Base-by-base conservation (phyloP, 1,139 yeast species). In the Arxiozyma bovina region DNA sequence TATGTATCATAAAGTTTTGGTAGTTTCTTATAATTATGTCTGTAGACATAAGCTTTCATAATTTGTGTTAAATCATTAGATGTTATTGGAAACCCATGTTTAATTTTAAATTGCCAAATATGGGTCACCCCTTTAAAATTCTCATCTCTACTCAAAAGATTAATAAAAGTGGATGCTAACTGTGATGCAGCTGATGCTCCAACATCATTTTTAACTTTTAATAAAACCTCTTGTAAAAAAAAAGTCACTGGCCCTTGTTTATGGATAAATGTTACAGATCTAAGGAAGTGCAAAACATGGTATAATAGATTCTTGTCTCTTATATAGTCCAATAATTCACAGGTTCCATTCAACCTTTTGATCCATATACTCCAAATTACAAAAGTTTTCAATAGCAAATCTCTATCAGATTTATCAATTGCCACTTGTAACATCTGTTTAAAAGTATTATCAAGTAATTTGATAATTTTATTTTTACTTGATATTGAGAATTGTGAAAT, bases 31-130 rank as follows among this genome's bases (percentile, higher is more conserved):
- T 54, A 68, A 20, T 64, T 58, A 15, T 56, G 53, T 34, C 55
- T 57, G 40, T 59, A 60, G 53, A 63, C 57, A 47, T 60, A 62
- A 1, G 63, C 48, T 53, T 60, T 60, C 58, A 68, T 59, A 20
- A 65, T 59, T 15, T 54, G 51, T 12, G 70, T 67, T 42, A 68
- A 55, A 52, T 67, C 70, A 12, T 63, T 51, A 2, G 56, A 44
- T 17, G 22, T 49, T 6, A 67, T 52, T 1, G 61, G 60, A 22
- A 61, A 50, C 1, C 55, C 46, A 20, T 62, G 53, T 4, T 53
- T 55, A 7, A 53, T 38, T 50, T 67, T 68, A 51, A 58, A 64
- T 12, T 60, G 46, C 70, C 70, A 68, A 11, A 66, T 22, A 2
- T 21, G 27, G 46, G 60, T 62, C 3, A 59, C 57, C 27, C 55